Conservation (phyloP, 352 stramenopile genomes). For the Phytopythium cucurbitacearum region DNA sequence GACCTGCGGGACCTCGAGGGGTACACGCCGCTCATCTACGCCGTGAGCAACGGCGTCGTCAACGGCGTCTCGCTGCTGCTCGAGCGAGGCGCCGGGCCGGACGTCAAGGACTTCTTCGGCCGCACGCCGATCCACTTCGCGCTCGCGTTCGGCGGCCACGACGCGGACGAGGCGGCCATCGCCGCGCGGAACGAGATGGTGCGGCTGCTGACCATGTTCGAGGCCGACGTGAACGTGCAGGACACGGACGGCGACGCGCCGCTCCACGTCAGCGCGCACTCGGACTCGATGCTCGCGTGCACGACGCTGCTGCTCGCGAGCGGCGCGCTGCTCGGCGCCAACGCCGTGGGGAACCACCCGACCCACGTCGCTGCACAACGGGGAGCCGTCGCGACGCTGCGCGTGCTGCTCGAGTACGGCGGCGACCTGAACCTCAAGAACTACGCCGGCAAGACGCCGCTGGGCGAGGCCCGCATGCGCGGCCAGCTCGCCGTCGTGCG, state of each 20-base stretch:
- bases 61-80: constrained; percentile 54
- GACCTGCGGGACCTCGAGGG: constrained; percentile 63
- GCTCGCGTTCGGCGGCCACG: constrained; percentile 17
- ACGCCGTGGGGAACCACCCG: constrained; percentile 63
- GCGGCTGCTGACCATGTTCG: constrained; percentile 53
- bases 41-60: constrained; percentile 47
- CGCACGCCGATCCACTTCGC: constrained; percentile 70
- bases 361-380: constrained; percentile 62
- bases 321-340: constrained; percentile 48
- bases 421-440: constrained; percentile 85
- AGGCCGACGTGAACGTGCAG: constrained; percentile 68
- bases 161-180: neutral
- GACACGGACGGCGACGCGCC: constrained; percentile 66
- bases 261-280: constrained; percentile 56
- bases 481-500: constrained; percentile 46
- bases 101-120: constrained; percentile 64
- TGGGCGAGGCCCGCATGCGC: constrained; percentile 75
- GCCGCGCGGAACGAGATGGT: constrained; percentile 28
- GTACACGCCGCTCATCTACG: constrained; percentile 81
- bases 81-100: constrained; percentile 39
- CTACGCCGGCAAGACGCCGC: constrained; percentile 70
- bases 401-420: constrained; percentile 70
- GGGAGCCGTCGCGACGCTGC: constrained; percentile 62
- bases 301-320: constrained; percentile 55
- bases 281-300: constrained; percentile 40